Percentiles rank a stretch among this genome's conserved stretches.
These are phyloP conservation scores for Waltiozyma sp. DNA, from an alignment of 1,139 yeast genomes.

Conservation along the genomic window DNA sequence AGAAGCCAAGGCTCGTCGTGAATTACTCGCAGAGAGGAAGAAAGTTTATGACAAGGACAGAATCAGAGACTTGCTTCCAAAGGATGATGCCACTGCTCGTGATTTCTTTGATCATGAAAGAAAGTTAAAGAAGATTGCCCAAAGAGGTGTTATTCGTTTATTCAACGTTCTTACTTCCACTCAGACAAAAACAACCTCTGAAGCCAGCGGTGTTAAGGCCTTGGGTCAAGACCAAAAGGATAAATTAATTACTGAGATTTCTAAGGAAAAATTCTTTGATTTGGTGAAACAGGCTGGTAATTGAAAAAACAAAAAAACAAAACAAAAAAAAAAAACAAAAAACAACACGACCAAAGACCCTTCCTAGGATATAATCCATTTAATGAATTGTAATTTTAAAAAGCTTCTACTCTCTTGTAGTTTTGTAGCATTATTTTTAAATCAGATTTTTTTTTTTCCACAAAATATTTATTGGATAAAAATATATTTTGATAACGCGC, in stretches of 20 bases:
- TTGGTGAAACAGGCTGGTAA: constrained; percentile 73
- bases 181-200: constrained; percentile 48
- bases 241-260: constrained; percentile 63
- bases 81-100: constrained; percentile 36
- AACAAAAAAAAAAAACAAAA: too few relatives aligned
- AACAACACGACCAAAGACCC: too few relatives aligned
- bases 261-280: constrained; percentile 84
- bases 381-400: too few relatives aligned
- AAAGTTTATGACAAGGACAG: constrained; percentile 57
- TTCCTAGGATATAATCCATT: too few relatives aligned
- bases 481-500: too few relatives aligned
- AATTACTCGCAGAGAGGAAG: constrained; percentile 62
- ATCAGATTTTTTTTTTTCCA: too few relatives aligned
- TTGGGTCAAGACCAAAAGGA: constrained; percentile 31
- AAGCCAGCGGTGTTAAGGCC: constrained; percentile 23
- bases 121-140: constrained; percentile 71
- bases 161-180: constrained; percentile 86
- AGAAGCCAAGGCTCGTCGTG: constrained; percentile 73
- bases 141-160: constrained; percentile 84
- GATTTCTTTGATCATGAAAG: constrained; percentile 59
- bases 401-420: too few relatives aligned
- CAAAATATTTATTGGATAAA: too few relatives aligned
- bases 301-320: neutral
- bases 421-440: too few relatives aligned
- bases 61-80: constrained; percentile 55